These are phyloP conservation scores for Citrus trifoliata DNA, from an alignment of 345 rosid genomes.

Conservation along the genomic window DNA sequence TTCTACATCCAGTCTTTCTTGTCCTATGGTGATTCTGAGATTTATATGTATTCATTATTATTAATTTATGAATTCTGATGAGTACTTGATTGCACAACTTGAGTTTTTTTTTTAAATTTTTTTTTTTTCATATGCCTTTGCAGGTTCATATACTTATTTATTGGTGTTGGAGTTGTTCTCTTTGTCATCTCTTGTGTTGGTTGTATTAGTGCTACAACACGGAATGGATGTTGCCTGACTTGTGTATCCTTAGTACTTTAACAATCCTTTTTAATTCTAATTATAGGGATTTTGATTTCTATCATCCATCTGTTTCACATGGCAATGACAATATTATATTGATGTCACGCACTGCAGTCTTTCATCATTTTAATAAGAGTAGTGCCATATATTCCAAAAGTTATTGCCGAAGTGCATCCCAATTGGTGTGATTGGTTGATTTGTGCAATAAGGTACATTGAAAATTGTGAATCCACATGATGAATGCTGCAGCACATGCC, in stretches of 20 bases:
- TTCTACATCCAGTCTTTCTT: background rate
- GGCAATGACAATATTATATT: background rate
- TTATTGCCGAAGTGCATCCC: background rate
- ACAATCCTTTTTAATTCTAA: background rate
- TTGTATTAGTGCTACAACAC: slow-evolving; percentile 70
- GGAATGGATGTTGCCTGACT: slow-evolving; percentile 88
- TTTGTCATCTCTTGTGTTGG: slow-evolving; percentile 91
- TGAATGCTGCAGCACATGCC: background rate
- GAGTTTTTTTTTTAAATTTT: slow-evolving; percentile 4
- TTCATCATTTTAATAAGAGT: background rate
- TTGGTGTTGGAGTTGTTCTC: slow-evolving; percentile 79
- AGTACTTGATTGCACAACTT: background rate
- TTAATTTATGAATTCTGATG: background rate
- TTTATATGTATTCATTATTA: background rate
- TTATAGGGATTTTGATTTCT: background rate
- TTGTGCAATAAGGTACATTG: background rate
- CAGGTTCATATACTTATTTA: slow-evolving; percentile 93
- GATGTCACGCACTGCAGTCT: background rate
- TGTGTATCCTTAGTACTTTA: slow-evolving; percentile 73
- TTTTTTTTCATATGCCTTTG: slow-evolving; percentile 11
- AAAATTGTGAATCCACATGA: background rate
- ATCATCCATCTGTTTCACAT: background rate
- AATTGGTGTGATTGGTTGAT: background rate
- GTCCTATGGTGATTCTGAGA: background rate
- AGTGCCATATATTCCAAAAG: background rate